phyloP scores from a whole-genome alignment of 192 early-diverging fungal genomes.

The Jimgerdemannia lactiflua region DNA sequence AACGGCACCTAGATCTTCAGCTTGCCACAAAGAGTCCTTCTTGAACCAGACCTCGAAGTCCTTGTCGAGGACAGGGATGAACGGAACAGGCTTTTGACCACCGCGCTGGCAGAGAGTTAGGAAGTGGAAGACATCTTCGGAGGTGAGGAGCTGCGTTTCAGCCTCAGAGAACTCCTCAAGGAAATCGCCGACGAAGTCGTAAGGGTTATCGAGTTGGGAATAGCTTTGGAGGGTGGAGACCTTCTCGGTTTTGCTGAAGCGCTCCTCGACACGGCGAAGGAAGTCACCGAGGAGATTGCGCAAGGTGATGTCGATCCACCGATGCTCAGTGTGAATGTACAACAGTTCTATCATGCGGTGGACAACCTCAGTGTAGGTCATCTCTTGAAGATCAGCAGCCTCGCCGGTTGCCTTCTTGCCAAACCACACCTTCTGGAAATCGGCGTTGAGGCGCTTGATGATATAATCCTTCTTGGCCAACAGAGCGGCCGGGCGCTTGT shows the following conservation, averaged over 20 bases:
- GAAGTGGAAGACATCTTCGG: conserved; percentile 85
- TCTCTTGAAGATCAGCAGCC: conserved; percentile 80
- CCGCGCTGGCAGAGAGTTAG: conserved; percentile 69
- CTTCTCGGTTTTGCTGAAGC: conserved; percentile 62
- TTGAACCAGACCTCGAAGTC: conserved; percentile 89
- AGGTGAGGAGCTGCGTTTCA: conserved; percentile 69
- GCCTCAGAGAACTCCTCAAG: conserved; percentile 68
- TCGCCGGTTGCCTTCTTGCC: conserved; percentile 75
- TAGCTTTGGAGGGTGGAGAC: conserved; percentile 64
- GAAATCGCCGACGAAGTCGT: conserved; percentile 63
- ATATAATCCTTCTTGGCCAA: conserved; percentile 84
- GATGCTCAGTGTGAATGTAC: conserved; percentile 65
- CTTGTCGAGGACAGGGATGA: conserved; percentile 82
- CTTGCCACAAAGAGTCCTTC: conserved; percentile 90
- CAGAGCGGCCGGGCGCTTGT: conserved; percentile 71
- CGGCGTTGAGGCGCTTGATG: conserved; percentile 77
- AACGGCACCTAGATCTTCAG: conserved; percentile 82
- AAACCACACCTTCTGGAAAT: conserved; percentile 97
- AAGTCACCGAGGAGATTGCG: conserved; percentile 75
- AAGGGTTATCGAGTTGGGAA: conserved; percentile 60
- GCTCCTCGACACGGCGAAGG: conserved; percentile 82
- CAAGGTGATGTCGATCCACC: conserved; percentile 80
- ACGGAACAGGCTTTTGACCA: conserved; percentile 86
- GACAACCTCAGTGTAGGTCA: conserved; percentile 92
- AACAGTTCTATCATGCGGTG: conserved; percentile 79